These are phyloP conservation scores for Barbarea vulgaris DNA, from an alignment of 345 rosid genomes.

Conservation along the genomic window DNA sequence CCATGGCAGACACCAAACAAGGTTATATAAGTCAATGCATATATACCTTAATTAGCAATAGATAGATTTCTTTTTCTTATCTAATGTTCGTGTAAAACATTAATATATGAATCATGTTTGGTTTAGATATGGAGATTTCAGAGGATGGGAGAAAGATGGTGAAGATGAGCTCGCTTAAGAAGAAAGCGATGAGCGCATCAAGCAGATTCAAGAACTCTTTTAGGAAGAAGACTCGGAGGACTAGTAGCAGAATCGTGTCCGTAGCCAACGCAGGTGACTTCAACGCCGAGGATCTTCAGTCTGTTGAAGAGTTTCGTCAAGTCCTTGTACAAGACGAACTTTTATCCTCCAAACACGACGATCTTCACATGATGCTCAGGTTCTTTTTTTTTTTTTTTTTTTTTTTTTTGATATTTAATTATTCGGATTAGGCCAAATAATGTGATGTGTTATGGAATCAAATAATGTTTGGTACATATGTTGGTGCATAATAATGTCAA, in stretches of 20 bases:
- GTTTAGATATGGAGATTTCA: slow-evolving; percentile 45
- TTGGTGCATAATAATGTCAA: no score
- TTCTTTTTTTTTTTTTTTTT: not conserved
- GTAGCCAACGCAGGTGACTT: slow-evolving; percentile 49
- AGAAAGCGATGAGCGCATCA: slow-evolving; percentile 84
- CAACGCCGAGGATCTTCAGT: slow-evolving; percentile 65
- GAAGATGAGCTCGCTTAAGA: slow-evolving; percentile 64
- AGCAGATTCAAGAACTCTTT: slow-evolving; percentile 71
- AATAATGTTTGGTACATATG: not conserved
- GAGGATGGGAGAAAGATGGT: slow-evolving; percentile 72
- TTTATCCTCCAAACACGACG: slow-evolving; percentile 73
- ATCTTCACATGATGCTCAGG: slow-evolving; percentile 88
- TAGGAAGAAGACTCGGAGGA: slow-evolving; percentile 59
- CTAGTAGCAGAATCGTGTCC: slow-evolving; percentile 61
- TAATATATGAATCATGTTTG: slow-evolving; percentile 6
- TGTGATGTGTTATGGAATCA: not conserved
- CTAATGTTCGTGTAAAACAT: not conserved
- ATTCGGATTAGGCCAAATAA: not conserved
- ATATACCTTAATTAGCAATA: not conserved
- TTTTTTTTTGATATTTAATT: no score
- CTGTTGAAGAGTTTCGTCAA: slow-evolving; percentile 76
- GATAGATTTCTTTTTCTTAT: not conserved
- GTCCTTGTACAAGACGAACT: slow-evolving; percentile 63
- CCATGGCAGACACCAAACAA: slow-evolving; percentile 52
- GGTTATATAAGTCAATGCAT: slow-evolving; percentile 36